Evolutionary conservation across 2,329 filamentous ascomycete genomes (phyloP), one percentile per base, ranked within the genome.

Genomic region (Byssothecium circinans): DNA sequence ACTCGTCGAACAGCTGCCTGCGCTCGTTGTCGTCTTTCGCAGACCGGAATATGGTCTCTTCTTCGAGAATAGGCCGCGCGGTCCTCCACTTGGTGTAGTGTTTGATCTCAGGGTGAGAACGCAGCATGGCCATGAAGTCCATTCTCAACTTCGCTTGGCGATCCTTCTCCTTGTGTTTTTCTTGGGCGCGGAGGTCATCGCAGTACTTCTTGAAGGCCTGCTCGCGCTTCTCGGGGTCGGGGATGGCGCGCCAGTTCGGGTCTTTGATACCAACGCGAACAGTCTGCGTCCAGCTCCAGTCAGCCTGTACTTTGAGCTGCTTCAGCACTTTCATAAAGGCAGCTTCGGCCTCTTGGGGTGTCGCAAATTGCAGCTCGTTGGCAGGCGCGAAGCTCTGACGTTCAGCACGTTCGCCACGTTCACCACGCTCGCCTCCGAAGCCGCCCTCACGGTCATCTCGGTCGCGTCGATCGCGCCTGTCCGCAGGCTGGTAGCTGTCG

Each of bases 21-120:
- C 91, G 86, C 76, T 97, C 94, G 48, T 83, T 81, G 61, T 99
- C 94, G 67, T 92, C 82, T 60, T 87, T 88, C 35, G 91, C 92
- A 23, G 91, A 92, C 61, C 91, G 87, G 76, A 97, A 99, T 50
- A 95, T 94, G 39, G 90, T 94, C 77, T 99, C 94, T 41, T 88
- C 88, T 72, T 97, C 90, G 53, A 99, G 90, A 56, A 96, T 95
- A 8, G 91, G 90, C 41, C 89, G 86, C 43, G 92, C 94, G 14
- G 90, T 96, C 80, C 91, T 95, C 94, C 94, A 99, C 52, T 91
- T 87, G 34, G 92, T 96, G 72, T 95, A 96, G 70, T 96, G 85
- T 72, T 91, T 94, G 73, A 99, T 97, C 72, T 99, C 94, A 52
- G 91, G 91, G 71, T 99, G 92, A 57, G 91, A 91, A 74, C 87